Percentiles rank a stretch among this genome's conserved stretches.
These are phyloP conservation scores for Trichophyton mentagrophytes DNA, from an alignment of 2,329 filamentous ascomycete species.

Conservation along the genomic window DNA sequence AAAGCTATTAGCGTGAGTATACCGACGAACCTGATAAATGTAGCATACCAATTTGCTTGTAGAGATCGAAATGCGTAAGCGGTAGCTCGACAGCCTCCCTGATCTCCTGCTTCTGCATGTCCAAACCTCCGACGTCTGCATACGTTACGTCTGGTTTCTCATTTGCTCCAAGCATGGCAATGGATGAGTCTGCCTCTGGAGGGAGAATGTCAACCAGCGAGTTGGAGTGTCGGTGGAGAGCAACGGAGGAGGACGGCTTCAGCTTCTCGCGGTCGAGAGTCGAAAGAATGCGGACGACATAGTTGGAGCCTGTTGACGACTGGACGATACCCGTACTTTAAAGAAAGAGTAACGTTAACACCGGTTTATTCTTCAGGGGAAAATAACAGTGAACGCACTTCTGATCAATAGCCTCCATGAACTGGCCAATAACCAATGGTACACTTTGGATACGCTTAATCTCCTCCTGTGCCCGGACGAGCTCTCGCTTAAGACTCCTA, in stretches of 20 bases:
- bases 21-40: not conserved
- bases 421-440: slow-evolving; percentile 93
- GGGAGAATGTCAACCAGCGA: slow-evolving; percentile 95
- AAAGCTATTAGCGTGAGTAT: not conserved
- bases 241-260: slow-evolving; percentile 94
- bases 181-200: slow-evolving; percentile 96
- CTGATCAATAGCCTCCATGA: slow-evolving; percentile 99
- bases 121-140: slow-evolving; percentile 89
- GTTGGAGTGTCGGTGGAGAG: slow-evolving; percentile 95
- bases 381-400: slow-evolving; percentile 50
- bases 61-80: slow-evolving; percentile 93
- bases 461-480: slow-evolving; percentile 94
- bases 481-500: slow-evolving; percentile 89
- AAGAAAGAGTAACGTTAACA: not conserved
- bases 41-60: slow-evolving; percentile 76
- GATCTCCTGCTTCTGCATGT: slow-evolving; percentile 99
- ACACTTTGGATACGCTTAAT: slow-evolving; percentile 99
- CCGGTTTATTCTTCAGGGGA: not conserved
- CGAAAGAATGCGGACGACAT: slow-evolving; percentile 94
- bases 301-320: slow-evolving; percentile 96
- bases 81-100: slow-evolving; percentile 94
- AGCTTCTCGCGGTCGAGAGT: slow-evolving; percentile 96
- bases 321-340: slow-evolving; percentile 90
- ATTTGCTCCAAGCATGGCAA: slow-evolving; percentile 90
- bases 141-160: slow-evolving; percentile 99